Evolutionary conservation across 352 stramenopile species (phyloP).

Genomic region (Globisporangium megalacanthum): DNA sequence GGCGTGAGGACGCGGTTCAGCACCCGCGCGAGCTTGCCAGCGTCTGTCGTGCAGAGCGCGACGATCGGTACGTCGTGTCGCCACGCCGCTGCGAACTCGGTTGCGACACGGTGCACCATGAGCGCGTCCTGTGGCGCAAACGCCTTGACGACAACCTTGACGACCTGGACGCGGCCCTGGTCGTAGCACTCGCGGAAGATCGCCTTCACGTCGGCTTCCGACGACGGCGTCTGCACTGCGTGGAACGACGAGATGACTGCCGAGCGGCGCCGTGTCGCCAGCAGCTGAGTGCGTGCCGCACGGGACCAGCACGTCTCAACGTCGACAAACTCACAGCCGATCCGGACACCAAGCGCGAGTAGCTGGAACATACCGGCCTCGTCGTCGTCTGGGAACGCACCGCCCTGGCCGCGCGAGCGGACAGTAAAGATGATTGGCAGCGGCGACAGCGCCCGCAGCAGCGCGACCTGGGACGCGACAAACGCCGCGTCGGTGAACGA

Average conservation of each 20-base stretch:
- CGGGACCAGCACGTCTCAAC: conserved; percentile 90
- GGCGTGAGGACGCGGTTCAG: conserved; percentile 95
- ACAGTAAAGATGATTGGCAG: conserved; percentile 97
- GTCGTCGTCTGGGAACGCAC: conserved; percentile 91
- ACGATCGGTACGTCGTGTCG: conserved; percentile 89
- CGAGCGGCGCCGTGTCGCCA: conserved; percentile 33
- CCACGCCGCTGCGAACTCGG: conserved; percentile 46
- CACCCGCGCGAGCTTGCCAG: conserved; percentile 91
- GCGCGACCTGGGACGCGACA: conserved; percentile 67
- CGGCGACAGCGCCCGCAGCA: conserved; percentile 80
- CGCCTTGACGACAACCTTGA: conserved; percentile 91
- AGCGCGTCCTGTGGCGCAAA: conserved; percentile 81
- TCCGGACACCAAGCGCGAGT: conserved; percentile 87
- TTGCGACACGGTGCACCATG: conserved; percentile 68
- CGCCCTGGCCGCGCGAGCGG: conserved; percentile 91
- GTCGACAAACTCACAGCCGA: conserved; percentile 95
- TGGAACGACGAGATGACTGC: conserved; percentile 81
- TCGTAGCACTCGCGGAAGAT: conserved; percentile 75
- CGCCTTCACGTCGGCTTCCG: conserved; percentile 33
- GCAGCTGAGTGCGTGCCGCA: conserved; percentile 53
- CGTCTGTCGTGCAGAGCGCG: conserved; percentile 90
- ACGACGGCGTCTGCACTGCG: conserved; percentile 46
- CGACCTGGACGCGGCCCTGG: conserved; percentile 69
- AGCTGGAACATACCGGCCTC: conserved; percentile 84
- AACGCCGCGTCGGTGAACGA: conserved; percentile 41